A percentile compares a stretch with the other conserved stretches of the same genome.
Evolutionary conservation across 768 basidiomycete species (phyloP).

Genomic region (Lepiota brunneoincarnata): DNA sequence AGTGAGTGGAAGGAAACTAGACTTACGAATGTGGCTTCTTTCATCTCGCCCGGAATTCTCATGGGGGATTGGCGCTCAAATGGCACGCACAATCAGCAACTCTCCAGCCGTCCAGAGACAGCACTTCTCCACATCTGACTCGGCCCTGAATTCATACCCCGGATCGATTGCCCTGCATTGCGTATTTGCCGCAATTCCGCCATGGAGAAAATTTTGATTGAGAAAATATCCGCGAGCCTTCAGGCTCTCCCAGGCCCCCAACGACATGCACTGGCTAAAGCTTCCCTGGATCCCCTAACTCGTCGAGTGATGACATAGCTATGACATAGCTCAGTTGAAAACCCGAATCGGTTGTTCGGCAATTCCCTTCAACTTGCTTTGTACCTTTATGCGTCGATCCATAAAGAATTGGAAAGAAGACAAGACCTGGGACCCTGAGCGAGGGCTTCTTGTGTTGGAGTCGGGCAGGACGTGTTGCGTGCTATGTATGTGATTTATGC

Average conservation of each 20-base stretch:
- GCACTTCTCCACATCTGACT: not conserved
- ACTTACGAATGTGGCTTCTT: too few relatives aligned
- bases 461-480: not conserved
- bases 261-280: not conserved
- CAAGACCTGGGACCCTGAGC: too few relatives aligned
- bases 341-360: too few relatives aligned
- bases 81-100: not conserved
- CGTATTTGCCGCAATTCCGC: not conserved
- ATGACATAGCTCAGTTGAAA: too few relatives aligned
- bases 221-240: constrained; percentile 6
- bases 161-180: not conserved
- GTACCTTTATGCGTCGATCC: too few relatives aligned
- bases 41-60: too few relatives aligned
- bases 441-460: too few relatives aligned
- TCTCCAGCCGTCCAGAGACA: not conserved
- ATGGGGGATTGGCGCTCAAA: too few relatives aligned
- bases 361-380: too few relatives aligned
- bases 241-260: not conserved
- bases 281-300: not conserved
- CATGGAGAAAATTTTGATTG: not conserved
- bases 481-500: not conserved
- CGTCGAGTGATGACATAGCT: not conserved
- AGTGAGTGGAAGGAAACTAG: too few relatives aligned
- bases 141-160: constrained; percentile 4
- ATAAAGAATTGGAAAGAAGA: too few relatives aligned